Base-by-base conservation (phyloP, 139 green algal species). In the Picochlorum sp. region DNA sequence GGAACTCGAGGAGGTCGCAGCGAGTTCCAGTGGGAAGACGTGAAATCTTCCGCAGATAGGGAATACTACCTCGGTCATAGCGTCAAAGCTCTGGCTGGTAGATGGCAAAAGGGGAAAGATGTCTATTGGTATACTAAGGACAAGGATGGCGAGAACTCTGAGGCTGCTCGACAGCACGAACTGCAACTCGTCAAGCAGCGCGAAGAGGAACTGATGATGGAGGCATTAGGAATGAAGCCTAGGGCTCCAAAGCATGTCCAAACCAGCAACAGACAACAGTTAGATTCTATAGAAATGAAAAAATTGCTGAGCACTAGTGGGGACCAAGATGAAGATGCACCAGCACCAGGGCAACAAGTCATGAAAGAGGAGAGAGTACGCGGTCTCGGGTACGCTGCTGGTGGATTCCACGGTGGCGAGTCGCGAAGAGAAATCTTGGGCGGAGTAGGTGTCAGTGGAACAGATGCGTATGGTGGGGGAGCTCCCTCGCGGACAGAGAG, bases 21-120 rank as follows among this genome's bases (percentile, higher is more conserved):
- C 35, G 69, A 87, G 47, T 91, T 91, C 57, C 75, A 57, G 22
- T 91, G 83, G 83, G 82, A 90, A 22, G 67, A 63, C 28, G 78
- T 88, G 2, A 85, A 82, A 40, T 41, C 33, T 3, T 73, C 90
- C 52, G 75, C 84, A 45, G 73, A 87, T 39, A 33, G 81, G 3
- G 82, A 91, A 30, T 90, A 79, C 32, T 91, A 85, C 59, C 52
- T 91, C 5, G 83, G 83, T 0, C 79, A 90, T 54, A 76, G 57
- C 13, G 80, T 91, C 2, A 91, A 91, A 58, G 84, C 80, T 1
- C 33, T 73, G 3, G 72, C 75, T 24, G 83, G 82, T 1, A 55
- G 80, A 25, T 89, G 81, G 81, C 73, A 82, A 33, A 85, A 88
- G 62, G 70, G 73, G 26, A 76, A 74, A 33, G 82, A 91, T 43